Evolutionary conservation across 2,329 filamentous ascomycete genomes (phyloP), one percentile per base, ranked within the genome.

Genomic region (Phialemoniopsis sp.): DNA sequence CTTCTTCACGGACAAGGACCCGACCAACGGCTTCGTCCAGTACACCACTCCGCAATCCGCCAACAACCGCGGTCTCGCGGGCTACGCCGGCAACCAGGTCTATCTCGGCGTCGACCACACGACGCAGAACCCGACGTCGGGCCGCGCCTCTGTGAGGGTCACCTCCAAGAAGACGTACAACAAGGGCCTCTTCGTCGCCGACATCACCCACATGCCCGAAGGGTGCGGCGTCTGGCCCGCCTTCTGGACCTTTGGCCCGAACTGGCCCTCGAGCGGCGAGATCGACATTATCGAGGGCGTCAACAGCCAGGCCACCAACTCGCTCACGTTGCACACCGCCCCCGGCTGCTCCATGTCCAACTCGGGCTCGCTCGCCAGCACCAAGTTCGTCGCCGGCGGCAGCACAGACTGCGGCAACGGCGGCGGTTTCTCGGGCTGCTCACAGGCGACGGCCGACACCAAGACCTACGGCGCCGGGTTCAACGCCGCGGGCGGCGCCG

Each of bases 211-310:
- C 58, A 89, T 89, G 80, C 87, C 87, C n/a, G 73, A 72, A 15
- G 78, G 77, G 44, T 89, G 86, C 53, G 86, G 85, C 28, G 74
- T 79, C 13, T 91, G 87, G 87, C 85, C 86, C 2, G 86, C 86
- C 13, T 85, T 84, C 58, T 86, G 76, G 76, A 70, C 67, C 37
- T 72, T 87, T 28, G 85, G 85, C 13, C 67, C 72, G n/a, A 62
- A 74, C 53, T 90, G 87, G 87, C 87, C 87, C 2, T 58, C 57
- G 32, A 67, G 69, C 8, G 86, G 86, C 34, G 87, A 90, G 63
- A 86, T 91, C 51, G 87, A 91, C 58, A 85, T 90, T 52, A 78
- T 90, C 50, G 87, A 90, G 64, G 85, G 85, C 29, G 82, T 89
- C 49, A 87, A 88, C 64, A 64, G 68, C 16, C 73, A 80, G 45